Base-by-base conservation (phyloP, 192 early-diverging fungal species). In the Mortierella antarctica region DNA sequence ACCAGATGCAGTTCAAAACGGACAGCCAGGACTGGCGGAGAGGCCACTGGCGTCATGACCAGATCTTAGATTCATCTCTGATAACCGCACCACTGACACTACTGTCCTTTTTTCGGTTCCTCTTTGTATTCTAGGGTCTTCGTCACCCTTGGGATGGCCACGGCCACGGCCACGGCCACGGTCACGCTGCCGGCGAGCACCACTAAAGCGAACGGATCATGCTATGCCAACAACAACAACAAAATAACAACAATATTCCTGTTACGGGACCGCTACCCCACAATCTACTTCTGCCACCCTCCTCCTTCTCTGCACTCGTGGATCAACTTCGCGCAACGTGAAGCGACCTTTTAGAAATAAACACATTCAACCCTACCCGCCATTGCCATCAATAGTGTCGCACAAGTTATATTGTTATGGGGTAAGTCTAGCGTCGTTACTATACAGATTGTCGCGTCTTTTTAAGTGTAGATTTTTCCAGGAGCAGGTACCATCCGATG, bases 131-230 rank as follows among this genome's bases (percentile, higher is more conserved):
- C 39, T 87, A 91, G 90, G 91, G 89, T 46, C 85, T 83, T 70
- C 85, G 89, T 61, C 91, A 91, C 85, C 91, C 91, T 71, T 92
- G 91, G 90, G 91, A 90, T 65, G 86, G 87, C 50, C 84, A 83
- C 65, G 84, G 85, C 61, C 89, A 91, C 70, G 87, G 85, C 54
- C 73, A 84, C 50, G 84, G 86, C 21, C 85, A 88, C 23, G 84
- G 87, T 55, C 86, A 87, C 55, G 83, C 77, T 48, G 67, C 65
- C 17, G 76, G 64, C 62, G 77, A 80, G 65, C 65, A 80, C 52
- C 77, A 80, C 49, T 80, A 80, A 80, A 72, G 14, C n/a, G 21
- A 62, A 56, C 31, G 45, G 20, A 42, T 13, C 8, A 11, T n/a
- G 40, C 49, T 51, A 51, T 18, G 40, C 9, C 31, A 49, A 52